A percentile compares a stretch with the other conserved stretches of the same genome.
Evolutionary conservation across 2,329 filamentous ascomycete species (phyloP).

Genomic region (Pseudocercospora pini-densiflorae): DNA sequence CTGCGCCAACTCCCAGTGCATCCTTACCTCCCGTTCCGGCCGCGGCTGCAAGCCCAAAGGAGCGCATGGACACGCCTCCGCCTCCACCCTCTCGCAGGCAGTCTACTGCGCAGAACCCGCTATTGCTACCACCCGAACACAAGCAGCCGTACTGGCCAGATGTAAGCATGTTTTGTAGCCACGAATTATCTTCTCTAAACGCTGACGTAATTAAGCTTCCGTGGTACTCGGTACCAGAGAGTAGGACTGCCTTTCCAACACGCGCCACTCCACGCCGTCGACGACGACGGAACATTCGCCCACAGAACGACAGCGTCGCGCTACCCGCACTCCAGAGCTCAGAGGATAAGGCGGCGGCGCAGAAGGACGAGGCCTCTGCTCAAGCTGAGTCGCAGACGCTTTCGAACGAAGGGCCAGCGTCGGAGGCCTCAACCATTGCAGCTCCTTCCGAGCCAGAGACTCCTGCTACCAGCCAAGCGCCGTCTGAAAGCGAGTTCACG

Average conservation of each 20-base stretch:
- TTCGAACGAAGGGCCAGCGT: constrained; percentile 39
- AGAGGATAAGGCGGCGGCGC: constrained; percentile 41
- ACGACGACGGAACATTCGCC: constrained; percentile 44
- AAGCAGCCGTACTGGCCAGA: constrained; percentile 27
- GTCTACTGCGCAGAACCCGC: constrained; percentile 25
- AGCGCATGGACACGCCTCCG: constrained; percentile 26
- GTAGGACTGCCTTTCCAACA: constrained; percentile 54
- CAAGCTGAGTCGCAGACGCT: constrained; percentile 15
- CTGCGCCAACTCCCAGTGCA: constrained; percentile 16
- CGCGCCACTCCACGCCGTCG: constrained; percentile 55
- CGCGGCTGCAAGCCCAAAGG: constrained; percentile 11
- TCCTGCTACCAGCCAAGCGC: constrained; percentile 61
- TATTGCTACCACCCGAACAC: constrained; percentile 25
- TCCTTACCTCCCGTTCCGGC: neutral
- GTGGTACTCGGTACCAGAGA: constrained; percentile 63
- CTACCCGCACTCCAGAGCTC: constrained; percentile 48
- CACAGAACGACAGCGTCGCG: constrained; percentile 50
- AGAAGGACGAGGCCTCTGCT: constrained; percentile 1
- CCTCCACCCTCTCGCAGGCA: constrained; percentile 22
- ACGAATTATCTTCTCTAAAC: neutral
- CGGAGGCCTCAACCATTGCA: constrained; percentile 51
- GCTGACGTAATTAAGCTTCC: constrained; percentile 52
- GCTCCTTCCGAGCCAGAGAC: constrained; percentile 57
- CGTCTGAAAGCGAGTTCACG: constrained; percentile 58
- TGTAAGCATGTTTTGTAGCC: constrained; percentile 10